Conservation (phyloP, 192 early-diverging fungal genomes). For the Jimgerdemannia flammicorona region DNA sequence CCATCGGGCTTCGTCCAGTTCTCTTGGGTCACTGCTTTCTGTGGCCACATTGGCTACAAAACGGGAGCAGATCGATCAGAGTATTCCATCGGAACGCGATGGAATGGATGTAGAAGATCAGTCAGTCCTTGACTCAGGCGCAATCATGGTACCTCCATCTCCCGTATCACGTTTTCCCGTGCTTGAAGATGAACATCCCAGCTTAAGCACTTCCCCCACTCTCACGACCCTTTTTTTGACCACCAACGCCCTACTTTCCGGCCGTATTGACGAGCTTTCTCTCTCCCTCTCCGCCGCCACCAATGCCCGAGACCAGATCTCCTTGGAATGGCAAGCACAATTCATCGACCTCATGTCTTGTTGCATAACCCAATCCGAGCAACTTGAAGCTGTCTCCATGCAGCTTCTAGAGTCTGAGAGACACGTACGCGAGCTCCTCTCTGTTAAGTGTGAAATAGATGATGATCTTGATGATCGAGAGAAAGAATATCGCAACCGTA, state of each 20-base stretch:
- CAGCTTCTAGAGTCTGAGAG: slow-evolving; percentile 20
- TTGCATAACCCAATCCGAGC: slow-evolving; percentile 25
- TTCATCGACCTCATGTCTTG: slow-evolving; percentile 10
- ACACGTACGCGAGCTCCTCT: slow-evolving; percentile 18
- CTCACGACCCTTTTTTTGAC: slow-evolving; percentile 20
- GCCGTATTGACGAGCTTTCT: slow-evolving; percentile 25
- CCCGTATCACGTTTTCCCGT: background rate
- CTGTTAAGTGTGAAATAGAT: slow-evolving; percentile 6
- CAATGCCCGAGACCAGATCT: background rate
- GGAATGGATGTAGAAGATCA: background rate
- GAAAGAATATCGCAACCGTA: slow-evolving; percentile 16
- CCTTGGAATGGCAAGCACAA: slow-evolving; percentile 11
- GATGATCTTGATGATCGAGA: slow-evolving; percentile 23
- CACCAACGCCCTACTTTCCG: slow-evolving; percentile 22
- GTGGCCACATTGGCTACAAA: background rate
- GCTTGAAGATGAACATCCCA: background rate
- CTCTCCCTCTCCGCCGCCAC: slow-evolving; percentile 16
- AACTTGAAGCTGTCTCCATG: slow-evolving; percentile 22
- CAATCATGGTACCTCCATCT: background rate
- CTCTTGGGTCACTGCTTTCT: background rate
- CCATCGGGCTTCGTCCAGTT: background rate
- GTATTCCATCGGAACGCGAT: background rate
- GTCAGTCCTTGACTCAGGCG: background rate
- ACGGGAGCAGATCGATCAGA: background rate
- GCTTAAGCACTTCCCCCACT: slow-evolving; percentile 4